These are phyloP conservation scores for Arachis hypogaea DNA, from an alignment of 306 rosid species.

Conservation along the genomic window DNA sequence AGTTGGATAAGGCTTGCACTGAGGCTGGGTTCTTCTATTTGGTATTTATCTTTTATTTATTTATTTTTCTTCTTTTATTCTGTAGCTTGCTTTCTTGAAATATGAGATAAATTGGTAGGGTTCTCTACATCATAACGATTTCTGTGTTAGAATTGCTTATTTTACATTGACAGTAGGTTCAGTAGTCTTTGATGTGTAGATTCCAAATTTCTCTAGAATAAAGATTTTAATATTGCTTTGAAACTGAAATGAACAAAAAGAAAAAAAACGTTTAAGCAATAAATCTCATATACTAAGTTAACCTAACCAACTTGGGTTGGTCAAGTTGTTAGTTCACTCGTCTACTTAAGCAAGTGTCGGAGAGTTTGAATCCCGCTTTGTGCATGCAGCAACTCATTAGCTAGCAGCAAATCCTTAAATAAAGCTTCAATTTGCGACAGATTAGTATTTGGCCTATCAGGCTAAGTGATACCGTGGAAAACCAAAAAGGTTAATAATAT, in stretches of 20 bases:
- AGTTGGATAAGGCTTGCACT: constrained; percentile 81
- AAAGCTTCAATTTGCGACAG: no score
- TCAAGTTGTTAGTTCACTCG: no score
- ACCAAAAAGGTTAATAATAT: no score
- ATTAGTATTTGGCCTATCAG: no score
- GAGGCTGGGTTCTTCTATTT: constrained; percentile 93
- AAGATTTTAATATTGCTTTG: background rate
- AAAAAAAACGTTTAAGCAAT: background rate
- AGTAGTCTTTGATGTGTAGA: background rate
- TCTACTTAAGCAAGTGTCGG: no score
- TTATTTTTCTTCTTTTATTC: background rate
- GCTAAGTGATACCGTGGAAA: no score
- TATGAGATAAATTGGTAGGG: background rate
- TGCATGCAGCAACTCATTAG: no score
- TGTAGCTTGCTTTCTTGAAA: constrained; percentile 11
- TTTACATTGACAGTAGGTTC: background rate
- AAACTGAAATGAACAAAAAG: background rate
- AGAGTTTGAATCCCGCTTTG: no score
- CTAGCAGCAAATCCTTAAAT: no score
- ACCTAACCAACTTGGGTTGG: background rate
- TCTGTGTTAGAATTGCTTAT: background rate
- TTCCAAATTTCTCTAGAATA: background rate
- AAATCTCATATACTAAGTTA: background rate
- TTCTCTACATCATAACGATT: background rate
- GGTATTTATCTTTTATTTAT: constrained; percentile 50